A percentile compares a stretch with the other conserved stretches of the same genome.
Evolutionary conservation across 2,329 filamentous ascomycete genomes (phyloP).

Genomic region (Sarocladiaceae sp.): DNA sequence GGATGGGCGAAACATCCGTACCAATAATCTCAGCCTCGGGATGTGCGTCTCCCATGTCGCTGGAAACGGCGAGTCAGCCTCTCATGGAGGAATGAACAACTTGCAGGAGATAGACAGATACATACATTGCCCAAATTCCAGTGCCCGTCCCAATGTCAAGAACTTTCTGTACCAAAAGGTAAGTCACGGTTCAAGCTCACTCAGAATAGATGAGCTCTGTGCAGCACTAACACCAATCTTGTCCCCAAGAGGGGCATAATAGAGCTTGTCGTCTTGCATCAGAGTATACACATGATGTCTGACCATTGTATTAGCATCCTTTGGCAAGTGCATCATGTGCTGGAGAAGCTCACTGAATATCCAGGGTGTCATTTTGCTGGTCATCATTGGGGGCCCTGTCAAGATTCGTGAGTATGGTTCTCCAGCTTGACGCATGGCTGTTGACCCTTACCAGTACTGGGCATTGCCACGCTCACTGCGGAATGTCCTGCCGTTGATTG

Average conservation of each 20-base stretch:
- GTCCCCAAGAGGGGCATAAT: slow-evolving; percentile 10
- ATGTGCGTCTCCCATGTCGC: slow-evolving; percentile 42
- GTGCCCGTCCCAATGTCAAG: slow-evolving; percentile 50
- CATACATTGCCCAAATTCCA: neutral
- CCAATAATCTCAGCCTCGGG: slow-evolving; percentile 43
- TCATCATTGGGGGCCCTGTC: slow-evolving; percentile 16
- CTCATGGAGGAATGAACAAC: neutral
- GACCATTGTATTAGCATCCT: slow-evolving; percentile 11
- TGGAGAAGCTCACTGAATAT: neutral
- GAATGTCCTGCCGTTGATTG: slow-evolving; percentile 25
- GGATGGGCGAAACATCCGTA: slow-evolving; percentile 53
- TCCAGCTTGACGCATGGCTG: too few species aligned
- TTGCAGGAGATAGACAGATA: neutral
- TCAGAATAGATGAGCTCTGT: neutral
- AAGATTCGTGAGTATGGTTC: neutral
- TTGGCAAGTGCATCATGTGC: neutral
- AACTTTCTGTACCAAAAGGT: neutral
- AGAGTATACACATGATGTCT: slow-evolving; percentile 19
- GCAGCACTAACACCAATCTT: slow-evolving; percentile 8
- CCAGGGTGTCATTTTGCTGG: slow-evolving; percentile 11
- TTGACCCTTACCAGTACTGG: too few species aligned
- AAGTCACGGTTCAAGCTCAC: neutral
- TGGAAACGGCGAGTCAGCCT: slow-evolving; percentile 18
- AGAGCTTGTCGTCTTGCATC: slow-evolving; percentile 16
- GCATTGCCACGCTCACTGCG: slow-evolving; percentile 23